Percentiles rank a stretch among this genome's conserved stretches.
Evolutionary conservation across 352 stramenopile genomes (phyloP).

Genomic region (Pythium vanterpoolii): DNA sequence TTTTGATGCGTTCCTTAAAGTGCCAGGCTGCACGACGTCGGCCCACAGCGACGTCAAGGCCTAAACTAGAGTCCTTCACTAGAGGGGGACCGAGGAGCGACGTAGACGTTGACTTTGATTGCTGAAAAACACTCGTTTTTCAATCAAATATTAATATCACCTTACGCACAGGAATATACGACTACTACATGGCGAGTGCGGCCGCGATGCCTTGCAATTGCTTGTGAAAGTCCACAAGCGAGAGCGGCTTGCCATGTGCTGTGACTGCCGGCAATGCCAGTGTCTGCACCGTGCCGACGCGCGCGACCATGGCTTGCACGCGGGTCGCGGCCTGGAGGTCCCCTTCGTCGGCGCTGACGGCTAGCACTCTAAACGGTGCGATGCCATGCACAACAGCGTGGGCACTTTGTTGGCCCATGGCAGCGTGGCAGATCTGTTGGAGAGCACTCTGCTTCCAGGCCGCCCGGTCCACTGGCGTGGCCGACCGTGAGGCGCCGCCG

Average conservation of each 20-base stretch:
- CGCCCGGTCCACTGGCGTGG: too few relatives aligned
- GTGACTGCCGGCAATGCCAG: slow-evolving; percentile 6
- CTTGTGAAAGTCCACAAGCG: slow-evolving; percentile 24
- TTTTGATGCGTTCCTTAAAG: slow-evolving; percentile 92
- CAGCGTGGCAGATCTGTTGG: slow-evolving; percentile 16
- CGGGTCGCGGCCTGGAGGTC: slow-evolving; percentile 4
- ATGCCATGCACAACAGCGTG: neutral
- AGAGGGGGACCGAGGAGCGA: too few relatives aligned
- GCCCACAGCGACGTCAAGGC: slow-evolving; percentile 78
- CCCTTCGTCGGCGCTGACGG: slow-evolving; percentile 14
- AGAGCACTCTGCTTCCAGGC: slow-evolving; percentile 11
- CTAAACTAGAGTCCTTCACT: slow-evolving; percentile 19
- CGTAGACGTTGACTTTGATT: too few relatives aligned
- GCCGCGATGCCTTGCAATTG: slow-evolving; percentile 5
- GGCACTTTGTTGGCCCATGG: neutral
- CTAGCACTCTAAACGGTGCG: slow-evolving; percentile 10
- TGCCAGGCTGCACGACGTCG: slow-evolving; percentile 82
- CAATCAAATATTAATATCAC: too few relatives aligned
- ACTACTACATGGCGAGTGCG: slow-evolving; percentile 2
- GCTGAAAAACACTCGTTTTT: too few relatives aligned
- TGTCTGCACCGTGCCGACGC: slow-evolving; percentile 9
- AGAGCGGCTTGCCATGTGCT: slow-evolving; percentile 8
- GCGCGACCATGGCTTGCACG: slow-evolving; percentile 14
- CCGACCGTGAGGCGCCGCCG: too few relatives aligned
- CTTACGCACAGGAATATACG: too few relatives aligned